Base-by-base conservation (phyloP, 2,329 filamentous ascomycete species). In the Ceratocystis harringtonii region DNA sequence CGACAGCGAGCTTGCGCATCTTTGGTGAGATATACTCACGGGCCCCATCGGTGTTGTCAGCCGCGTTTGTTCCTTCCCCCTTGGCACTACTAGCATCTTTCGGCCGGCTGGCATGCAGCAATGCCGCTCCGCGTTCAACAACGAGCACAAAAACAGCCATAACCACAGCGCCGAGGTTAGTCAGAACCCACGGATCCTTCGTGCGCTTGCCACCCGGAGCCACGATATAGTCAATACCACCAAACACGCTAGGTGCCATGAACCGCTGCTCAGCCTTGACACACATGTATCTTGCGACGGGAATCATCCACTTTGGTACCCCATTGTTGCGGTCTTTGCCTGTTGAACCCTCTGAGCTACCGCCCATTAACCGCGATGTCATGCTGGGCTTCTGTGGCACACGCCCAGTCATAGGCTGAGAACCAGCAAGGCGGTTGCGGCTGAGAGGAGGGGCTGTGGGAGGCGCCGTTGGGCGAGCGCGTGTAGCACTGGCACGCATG, bases 231-330 rank as follows among this genome's bases (percentile, higher is more conserved):
- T 87, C 86, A 63, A 91, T 80, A 0, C 89, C 90, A 0, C 89
- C 86, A 61, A 89, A 82, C 0, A 95, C 81, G 64, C 90, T 88
- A 0, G 88, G 87, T 0, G 83, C 84, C 2, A 91, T 80, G 3
- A 78, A 79, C 5, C 81, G 79, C 0, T 84, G 82, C 0, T 79
- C 78, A 8, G 90, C 78, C 28, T 81, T 79, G 48, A 79, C 80
- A 72, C 87, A 61, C 10, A 95, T 74, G 66, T 80, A 81, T 28
- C 87, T 81, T 7, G 90, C 83, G 0, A 83, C 80, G 0, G 86
- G 83, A 71, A 85, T 84, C n/a, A 87, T 78, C 88, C 89, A 95
- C 5, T 76, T 75, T 0, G 85, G 84, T 3, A 82, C 71, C n/a
- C 73, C 71, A 62, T 74, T 71, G 10, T 68, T 71, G 61, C 65